Evolutionary conservation across 1,139 yeast genomes (phyloP).

Genomic region (Scheffersomyces parashehatae): DNA sequence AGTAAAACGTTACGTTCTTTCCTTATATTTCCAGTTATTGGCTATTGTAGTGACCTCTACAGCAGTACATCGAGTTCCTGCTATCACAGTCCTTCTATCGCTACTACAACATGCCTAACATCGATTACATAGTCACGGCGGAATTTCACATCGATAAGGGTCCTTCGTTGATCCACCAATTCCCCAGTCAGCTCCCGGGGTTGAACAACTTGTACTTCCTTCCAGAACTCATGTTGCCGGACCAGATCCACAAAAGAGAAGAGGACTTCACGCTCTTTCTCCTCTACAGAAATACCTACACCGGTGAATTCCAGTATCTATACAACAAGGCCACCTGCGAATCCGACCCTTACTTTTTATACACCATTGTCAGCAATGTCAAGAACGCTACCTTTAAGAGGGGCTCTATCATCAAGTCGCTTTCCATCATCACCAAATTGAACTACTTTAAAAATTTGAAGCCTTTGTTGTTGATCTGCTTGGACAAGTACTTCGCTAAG

Average conservation of each 20-base stretch:
- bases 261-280: constrained; percentile 64
- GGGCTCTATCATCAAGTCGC: constrained; percentile 57
- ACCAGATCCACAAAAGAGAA: constrained; percentile 58
- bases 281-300: constrained; percentile 40
- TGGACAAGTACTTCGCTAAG: constrained; percentile 45
- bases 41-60: no score
- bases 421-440: constrained; percentile 53
- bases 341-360: constrained; percentile 48
- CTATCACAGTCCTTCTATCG: no score
- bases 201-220: constrained; percentile 36
- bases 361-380: constrained; percentile 56
- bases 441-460: constrained; percentile 58
- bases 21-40: no score
- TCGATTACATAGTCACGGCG: constrained; percentile 51
- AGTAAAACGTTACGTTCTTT: no score
- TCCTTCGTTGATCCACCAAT: constrained; percentile 49
- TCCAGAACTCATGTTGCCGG: constrained; percentile 66
- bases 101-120: constrained; percentile 20
- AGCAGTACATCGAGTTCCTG: no score
- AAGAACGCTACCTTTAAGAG: constrained; percentile 48
- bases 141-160: constrained; percentile 64
- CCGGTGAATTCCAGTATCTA: constrained; percentile 45
- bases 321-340: constrained; percentile 34
- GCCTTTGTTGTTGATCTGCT: constrained; percentile 55
- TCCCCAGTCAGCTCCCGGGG: constrained; percentile 51